These are phyloP conservation scores for Hypholoma fasciculare DNA, from an alignment of 768 basidiomycete species.

Conservation along the genomic window DNA sequence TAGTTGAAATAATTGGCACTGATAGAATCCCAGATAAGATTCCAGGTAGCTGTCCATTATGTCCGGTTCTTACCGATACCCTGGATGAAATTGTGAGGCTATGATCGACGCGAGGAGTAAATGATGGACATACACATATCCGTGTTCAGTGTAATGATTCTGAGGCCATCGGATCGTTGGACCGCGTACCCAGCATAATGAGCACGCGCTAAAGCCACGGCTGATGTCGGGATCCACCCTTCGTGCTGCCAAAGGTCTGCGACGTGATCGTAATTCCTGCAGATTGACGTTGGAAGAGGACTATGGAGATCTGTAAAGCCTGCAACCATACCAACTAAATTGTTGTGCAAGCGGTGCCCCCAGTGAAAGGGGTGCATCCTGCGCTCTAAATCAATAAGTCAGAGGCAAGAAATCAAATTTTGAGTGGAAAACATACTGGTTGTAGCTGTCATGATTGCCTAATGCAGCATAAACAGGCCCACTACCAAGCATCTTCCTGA, in stretches of 20 bases:
- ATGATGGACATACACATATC: slow-evolving; percentile 58
- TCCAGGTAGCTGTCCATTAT: background rate
- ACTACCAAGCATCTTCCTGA: slow-evolving; percentile 58
- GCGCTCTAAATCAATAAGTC: slow-evolving; percentile 35
- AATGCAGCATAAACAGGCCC: slow-evolving; percentile 77
- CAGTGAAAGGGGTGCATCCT: slow-evolving; percentile 62
- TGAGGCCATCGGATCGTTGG: slow-evolving; percentile 60
- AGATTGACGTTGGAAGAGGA: background rate
- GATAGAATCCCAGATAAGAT: background rate
- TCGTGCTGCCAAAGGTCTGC: slow-evolving; percentile 71
- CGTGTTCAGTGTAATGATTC: slow-evolving; percentile 75
- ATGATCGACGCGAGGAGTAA: background rate
- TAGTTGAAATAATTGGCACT: slow-evolving; percentile 77
- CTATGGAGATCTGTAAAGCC: background rate
- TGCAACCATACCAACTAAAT: slow-evolving; percentile 58
- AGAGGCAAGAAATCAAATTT: background rate
- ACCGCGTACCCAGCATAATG: slow-evolving; percentile 80
- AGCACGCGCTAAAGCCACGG: slow-evolving; percentile 54
- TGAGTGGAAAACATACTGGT: slow-evolving; percentile 42
- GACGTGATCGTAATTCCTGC: slow-evolving; percentile 78
- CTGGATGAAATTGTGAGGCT: slow-evolving; percentile 17
- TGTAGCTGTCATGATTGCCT: slow-evolving; percentile 79
- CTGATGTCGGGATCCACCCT: slow-evolving; percentile 62
- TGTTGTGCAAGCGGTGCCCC: slow-evolving; percentile 55
- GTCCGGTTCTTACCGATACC: slow-evolving; percentile 32